Base-by-base conservation (phyloP, 2,329 filamentous ascomycete species). In the Akanthomyces uredinophilus region DNA sequence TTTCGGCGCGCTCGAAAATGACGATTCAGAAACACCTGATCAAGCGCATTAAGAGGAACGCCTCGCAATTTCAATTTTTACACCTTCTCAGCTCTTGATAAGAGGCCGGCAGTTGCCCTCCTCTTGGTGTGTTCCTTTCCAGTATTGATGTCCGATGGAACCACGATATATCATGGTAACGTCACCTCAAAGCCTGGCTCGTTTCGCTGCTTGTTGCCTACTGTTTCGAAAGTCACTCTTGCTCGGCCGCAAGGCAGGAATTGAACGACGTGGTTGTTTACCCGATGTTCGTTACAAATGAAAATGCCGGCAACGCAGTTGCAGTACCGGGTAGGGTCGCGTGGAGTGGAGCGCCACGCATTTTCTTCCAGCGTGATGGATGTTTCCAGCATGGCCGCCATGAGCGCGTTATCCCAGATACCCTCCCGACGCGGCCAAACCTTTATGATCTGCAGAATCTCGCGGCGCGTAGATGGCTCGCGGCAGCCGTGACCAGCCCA, bases 291-390 rank as follows among this genome's bases (percentile, higher is more conserved):
- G 43, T 47, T 47, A 41, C 59, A 55, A 4, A 54, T 61, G 10
- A 55, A 61, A 4, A 14, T 1, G 22, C 51, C 43, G 3, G 14
- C 7, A 2, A 37, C 7, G 59, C 51, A 55, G 18, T 14, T 16
- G 32, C 59, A 46, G 39, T 41, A 35, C 35, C 16, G 32, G 7
- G 20, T 14, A 18, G 7, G 6, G 4, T 27, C n/a, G 16, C 20
- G 32, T 14, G 18, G 18, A 8, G 29, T 16, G 24, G 7, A 37
- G 16, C 29, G 18, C 41, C n/a, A 53, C 4, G 27, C 51, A 47
- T 49, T 43, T 37, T 52, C 61, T 22, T 60, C 51, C 6, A 63
- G 35, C 16, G 22, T 18, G 29, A 63, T 63, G 7, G 46, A 43
- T 7, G 37, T 44, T 35, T 55, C 49, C 3, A 37, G 20, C n/a